Evolutionary conservation across 148 eudicot species (phyloP).

Genomic region (Amaranthus palmeri): DNA sequence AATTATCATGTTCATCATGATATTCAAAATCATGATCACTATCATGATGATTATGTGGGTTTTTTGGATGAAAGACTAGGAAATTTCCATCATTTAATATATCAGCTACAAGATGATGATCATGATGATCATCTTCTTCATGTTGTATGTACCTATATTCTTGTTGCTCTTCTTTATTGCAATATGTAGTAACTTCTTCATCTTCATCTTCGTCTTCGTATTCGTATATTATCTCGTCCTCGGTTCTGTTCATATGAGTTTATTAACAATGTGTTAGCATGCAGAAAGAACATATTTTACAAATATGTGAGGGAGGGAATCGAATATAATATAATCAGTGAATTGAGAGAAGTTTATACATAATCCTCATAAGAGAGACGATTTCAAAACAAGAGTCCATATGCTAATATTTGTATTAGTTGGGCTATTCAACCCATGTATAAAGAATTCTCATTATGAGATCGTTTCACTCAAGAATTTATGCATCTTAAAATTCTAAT

Average conservation of each 20-base stretch:
- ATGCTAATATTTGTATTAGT: no score
- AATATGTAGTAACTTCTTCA: conserved; percentile 23
- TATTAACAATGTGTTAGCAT: no score
- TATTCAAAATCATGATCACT: conserved; percentile 5
- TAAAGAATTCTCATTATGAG: no score
- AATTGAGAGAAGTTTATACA: no score
- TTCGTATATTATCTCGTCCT: conserved; percentile 28
- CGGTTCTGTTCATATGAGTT: conserved; percentile 20
- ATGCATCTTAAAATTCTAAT: no score
- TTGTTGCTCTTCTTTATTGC: conserved; percentile 25
- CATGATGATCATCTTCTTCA: conserved; percentile 35
- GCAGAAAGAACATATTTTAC: no score
- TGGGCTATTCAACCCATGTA: no score
- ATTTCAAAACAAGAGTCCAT: no score
- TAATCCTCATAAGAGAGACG: no score
- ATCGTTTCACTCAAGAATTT: no score
- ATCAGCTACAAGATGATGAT: conserved; percentile 46
- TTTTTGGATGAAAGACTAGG: conserved; percentile 26
- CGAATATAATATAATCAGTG: no score
- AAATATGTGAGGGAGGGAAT: no score
- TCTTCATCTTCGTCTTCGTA: conserved; percentile 34
- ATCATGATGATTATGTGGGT: conserved; percentile 4
- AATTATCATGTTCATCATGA: neutral
- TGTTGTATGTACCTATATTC: conserved; percentile 17
- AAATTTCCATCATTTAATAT: conserved; percentile 32